These are phyloP conservation scores for Ustilaginoidea virens DNA, from an alignment of 2,329 filamentous ascomycete species.

Conservation along the genomic window DNA sequence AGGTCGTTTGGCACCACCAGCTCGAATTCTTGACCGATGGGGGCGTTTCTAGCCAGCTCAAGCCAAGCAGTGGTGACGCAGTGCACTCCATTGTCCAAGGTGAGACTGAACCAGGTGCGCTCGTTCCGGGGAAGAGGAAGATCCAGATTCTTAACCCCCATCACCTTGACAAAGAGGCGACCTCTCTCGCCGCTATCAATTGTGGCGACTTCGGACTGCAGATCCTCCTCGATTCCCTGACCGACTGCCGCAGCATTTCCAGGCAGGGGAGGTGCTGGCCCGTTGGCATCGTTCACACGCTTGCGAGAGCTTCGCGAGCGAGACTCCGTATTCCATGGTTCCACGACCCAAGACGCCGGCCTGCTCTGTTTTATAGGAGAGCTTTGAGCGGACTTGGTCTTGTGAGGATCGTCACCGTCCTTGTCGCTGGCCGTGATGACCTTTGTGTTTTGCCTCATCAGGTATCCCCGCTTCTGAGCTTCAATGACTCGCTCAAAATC, in stretches of 20 bases:
- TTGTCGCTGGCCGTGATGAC: slow-evolving; percentile 84
- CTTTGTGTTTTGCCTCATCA: slow-evolving; percentile 98
- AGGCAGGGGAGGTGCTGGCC: slow-evolving; percentile 66
- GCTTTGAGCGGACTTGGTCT: slow-evolving; percentile 46
- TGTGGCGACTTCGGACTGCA: slow-evolving; percentile 36
- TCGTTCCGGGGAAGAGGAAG: slow-evolving; percentile 83
- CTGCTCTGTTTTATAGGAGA: slow-evolving; percentile 63
- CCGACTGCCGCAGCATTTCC: slow-evolving; percentile 57
- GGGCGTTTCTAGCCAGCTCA: slow-evolving; percentile 78
- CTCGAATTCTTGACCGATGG: slow-evolving; percentile 96
- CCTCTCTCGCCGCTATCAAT: slow-evolving; percentile 80
- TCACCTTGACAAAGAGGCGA: slow-evolving; percentile 93
- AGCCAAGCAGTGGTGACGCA: slow-evolving; percentile 95
- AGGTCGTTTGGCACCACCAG: slow-evolving; percentile 92
- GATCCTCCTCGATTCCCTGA: slow-evolving; percentile 55
- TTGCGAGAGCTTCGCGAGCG: slow-evolving; percentile 52
- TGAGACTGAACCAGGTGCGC: slow-evolving; percentile 86
- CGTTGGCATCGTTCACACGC: slow-evolving; percentile 24
- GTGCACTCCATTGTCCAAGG: slow-evolving; percentile 94
- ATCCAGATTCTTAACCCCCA: slow-evolving; percentile 91
- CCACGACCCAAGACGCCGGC: slow-evolving; percentile 87
- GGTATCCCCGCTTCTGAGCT: slow-evolving; percentile 94
- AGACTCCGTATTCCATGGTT: slow-evolving; percentile 82
- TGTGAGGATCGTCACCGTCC: slow-evolving; percentile 38
- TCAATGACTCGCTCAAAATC: slow-evolving; percentile 95